These are phyloP conservation scores for Cladophialophora psammophila DNA, from an alignment of 2,329 filamentous ascomycete genomes.

Conservation along the genomic window DNA sequence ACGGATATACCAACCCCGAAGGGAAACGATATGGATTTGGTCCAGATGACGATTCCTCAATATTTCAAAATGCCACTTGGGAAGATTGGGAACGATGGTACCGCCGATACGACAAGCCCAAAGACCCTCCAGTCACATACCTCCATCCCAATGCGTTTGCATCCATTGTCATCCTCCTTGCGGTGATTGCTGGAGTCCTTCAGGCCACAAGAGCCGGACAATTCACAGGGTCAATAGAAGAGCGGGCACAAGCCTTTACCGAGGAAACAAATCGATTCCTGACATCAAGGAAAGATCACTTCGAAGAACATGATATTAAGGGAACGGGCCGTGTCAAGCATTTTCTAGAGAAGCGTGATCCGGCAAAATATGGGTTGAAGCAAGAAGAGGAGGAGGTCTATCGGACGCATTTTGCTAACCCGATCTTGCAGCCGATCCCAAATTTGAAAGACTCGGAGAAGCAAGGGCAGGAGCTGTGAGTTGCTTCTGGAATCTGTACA, in stretches of 20 bases:
- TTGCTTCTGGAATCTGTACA: slow-evolving; percentile 18
- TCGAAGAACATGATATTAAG: slow-evolving; percentile 62
- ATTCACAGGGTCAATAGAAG: slow-evolving; percentile 68
- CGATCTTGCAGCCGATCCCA: slow-evolving; percentile 19
- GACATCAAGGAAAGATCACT: slow-evolving; percentile 52
- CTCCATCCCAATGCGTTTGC: slow-evolving; percentile 83
- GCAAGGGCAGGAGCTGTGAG: neutral
- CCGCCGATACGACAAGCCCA: slow-evolving; percentile 56
- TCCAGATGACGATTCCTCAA: slow-evolving; percentile 53
- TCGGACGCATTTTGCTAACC: slow-evolving; percentile 40
- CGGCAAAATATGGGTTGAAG: slow-evolving; percentile 55
- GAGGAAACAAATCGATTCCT: slow-evolving; percentile 66
- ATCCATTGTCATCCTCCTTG: slow-evolving; percentile 72
- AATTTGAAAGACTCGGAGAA: slow-evolving; percentile 18
- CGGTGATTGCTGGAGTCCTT: slow-evolving; percentile 72
- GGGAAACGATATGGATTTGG: slow-evolving; percentile 45
- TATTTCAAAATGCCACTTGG: slow-evolving; percentile 86
- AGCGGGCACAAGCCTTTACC: slow-evolving; percentile 70
- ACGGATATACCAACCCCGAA: slow-evolving; percentile 41
- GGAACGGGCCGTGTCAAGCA: slow-evolving; percentile 73
- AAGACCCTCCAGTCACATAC: slow-evolving; percentile 61
- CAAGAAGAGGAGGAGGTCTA: slow-evolving; percentile 54
- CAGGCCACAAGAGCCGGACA: slow-evolving; percentile 75
- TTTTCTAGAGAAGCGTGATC: slow-evolving; percentile 78
- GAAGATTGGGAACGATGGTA: slow-evolving; percentile 94